Evolutionary conservation across 164 flowering plant species (phyloP).

Genomic region (Tetracentron sinense): DNA sequence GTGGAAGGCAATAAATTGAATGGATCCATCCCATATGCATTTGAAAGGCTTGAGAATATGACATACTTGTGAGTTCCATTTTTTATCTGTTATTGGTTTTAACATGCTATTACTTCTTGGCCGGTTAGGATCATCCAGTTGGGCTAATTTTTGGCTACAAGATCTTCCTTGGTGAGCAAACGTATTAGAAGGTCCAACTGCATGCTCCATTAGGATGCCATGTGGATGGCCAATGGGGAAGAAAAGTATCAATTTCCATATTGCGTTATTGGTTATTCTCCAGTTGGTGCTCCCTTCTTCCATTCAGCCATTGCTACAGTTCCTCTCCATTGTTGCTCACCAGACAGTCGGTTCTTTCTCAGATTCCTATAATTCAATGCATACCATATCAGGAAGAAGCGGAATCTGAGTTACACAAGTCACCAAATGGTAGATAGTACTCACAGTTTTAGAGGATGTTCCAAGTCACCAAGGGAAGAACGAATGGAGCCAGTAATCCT

Average conservation of each 20-base stretch:
- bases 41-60: conserved; percentile 73
- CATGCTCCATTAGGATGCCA: too few species aligned
- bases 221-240: not conserved
- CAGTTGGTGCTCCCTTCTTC: not conserved
- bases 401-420: too few species aligned
- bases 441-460: too few species aligned
- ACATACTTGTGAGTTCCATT: conserved; percentile 65
- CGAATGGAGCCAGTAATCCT: too few species aligned
- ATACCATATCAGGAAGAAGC: too few species aligned
- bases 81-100: not conserved
- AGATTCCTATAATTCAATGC: too few species aligned
- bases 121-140: not conserved
- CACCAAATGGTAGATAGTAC: too few species aligned
- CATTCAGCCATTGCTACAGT: not conserved
- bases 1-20: conserved; percentile 67
- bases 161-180: too few species aligned
- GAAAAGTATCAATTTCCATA: not conserved
- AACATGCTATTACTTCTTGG: not conserved
- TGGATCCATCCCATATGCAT: conserved; percentile 75
- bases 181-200: too few species aligned
- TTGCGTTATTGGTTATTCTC: not conserved
- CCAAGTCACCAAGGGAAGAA: too few species aligned
- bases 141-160: not conserved
- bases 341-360: too few species aligned
- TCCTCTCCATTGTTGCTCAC: not conserved